Evolutionary conservation across 83 land plant species (phyloP), one percentile per base, ranked within the genome.

Genomic region (Diphasiastrum complanatum): DNA sequence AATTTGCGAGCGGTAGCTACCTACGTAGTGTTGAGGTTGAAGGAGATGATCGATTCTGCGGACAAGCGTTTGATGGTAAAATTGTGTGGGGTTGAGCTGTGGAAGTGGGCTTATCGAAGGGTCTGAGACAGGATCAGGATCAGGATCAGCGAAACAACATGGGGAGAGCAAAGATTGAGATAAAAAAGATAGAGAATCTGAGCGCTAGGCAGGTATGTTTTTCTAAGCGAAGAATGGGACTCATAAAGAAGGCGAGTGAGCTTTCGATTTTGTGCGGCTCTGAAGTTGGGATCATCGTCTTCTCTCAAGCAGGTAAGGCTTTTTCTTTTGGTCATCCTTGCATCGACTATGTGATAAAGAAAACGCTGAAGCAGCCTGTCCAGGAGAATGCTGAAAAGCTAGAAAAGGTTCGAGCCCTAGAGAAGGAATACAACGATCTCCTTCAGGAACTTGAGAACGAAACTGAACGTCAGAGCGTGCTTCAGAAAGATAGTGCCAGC

Each of bases 221-320:
- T 14, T 38, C 43, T 14, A 38, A 38, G 43, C 43, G 43, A 38
- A 38, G 43, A 14, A 38, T 38, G 43, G 43, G 43, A 38, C 14
- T 38, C 12, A 38, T 38, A 38, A 38, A 38, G 14, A 38, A 38
- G 14, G 43, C 43, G 43, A 38, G 43, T 14, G 43, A 38, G 43
- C 43, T 38, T 8, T 38, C 43, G 14, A 38, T 38, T 38, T 38
- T 38, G 43, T 38, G 43, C 43, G 43, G 43, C 8, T 38, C 43
- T 8, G 43, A 38, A 14, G 43, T 38, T 8, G 43, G 43, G 14
- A 38, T 38, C 14, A 38, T 38, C 14, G 43, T 38, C 12, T 38
- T 38, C 43, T 38, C 43, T 38, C 43, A 38, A 14, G 43, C 43
- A 38, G 43, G 43, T 8, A 38, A 38, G 43, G 43, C 43, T 38